Base-by-base conservation (phyloP, 169 alveolate species). In the Eimeria praecox region DNA sequence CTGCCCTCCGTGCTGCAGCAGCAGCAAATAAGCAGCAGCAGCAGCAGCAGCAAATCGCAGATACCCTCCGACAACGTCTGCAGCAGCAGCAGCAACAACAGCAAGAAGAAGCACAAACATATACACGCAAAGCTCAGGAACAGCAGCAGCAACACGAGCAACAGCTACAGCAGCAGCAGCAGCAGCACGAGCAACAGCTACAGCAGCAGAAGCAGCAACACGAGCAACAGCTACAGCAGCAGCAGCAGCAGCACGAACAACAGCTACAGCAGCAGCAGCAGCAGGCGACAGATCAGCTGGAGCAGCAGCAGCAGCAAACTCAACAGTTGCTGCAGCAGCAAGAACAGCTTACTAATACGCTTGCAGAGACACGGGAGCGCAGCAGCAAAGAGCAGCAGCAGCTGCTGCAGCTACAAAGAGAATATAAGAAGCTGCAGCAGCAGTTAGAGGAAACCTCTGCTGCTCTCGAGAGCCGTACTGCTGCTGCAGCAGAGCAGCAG, bases 351-450 rank as follows among this genome's bases (percentile, higher is more conserved):
- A 52, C 69, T 56, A 27, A 83, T 30, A 54, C 91, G n/a, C 75
- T 83, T 12, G 62, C 91, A 0, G 91, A 83, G 77, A 54, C 91
- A 35, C 71, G 54, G 35, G 77, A 83, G 18, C 91, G 91, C 52
- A 83, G 91, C 91, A 83, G 91, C 91, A 49, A 54, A 66, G 91
- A 83, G 91, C 91, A 83, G 75, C 91, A 83, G 91, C 91, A 83
- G 75, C 77, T 83, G 77, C 91, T 83, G 77, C 91, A 16, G 56
- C 91, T 83, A 49, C 91, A 83, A n/a, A 35, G 49, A 8, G 91
- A 83, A 49, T 54, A 83, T 27, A 16, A 18, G 77, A 35, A 83
- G 77, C 91, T 83, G 91, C 91, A 83, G 91, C 71, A 83, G 75
- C 71, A 83, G 75, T 52, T 59, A 1, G 66, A 59, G 12, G 66